Evolutionary conservation across 768 basidiomycete species (phyloP), one percentile per base, ranked within the genome.

Genomic region (Cystoderma amianthinum): DNA sequence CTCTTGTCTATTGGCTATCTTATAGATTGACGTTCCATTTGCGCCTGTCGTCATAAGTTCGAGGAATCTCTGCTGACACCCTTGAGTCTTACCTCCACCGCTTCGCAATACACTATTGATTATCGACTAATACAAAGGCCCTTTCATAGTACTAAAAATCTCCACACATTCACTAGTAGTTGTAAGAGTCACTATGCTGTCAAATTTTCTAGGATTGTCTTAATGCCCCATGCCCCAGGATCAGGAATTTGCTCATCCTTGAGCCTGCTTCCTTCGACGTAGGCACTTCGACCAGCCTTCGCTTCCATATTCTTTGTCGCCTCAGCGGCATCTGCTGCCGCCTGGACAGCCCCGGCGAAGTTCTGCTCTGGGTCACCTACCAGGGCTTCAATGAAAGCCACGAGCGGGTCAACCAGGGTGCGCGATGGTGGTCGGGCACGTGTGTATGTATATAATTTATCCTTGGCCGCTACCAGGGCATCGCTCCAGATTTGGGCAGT

Each of bases 221-320:
- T 85, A 42, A 95, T 78, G 34, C 90, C 91, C 87, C 90, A 91
- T 21, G 93, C 93, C 25, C 93, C 93, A 0, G 92, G 91, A 63
- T 97, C 92, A 2, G 90, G 64, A 16, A 88, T 71, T 28, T 64
- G 69, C 58, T 83, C 69, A 41, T 71, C 62, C 56, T 65, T 77
- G 41, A 94, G 64, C 48, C 77, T 64, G 32, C 76, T 72, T 12
- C 78, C 73, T 46, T 83, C 85, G 28, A 95, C 77, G 62, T 97
- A 97, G 2, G 87, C 86, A 50, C 87, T 91, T 49, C 93, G 66
- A 3, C 93, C 93, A 2, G 85, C 91, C 63, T 84, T 91, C 2
- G 93, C 92, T 30, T 81, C 78, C 1, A 91, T 59, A 42, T 86
- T 65, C 50, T 68, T 82, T 3, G 93, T 96, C 38, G 61, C 64